Base-by-base conservation (phyloP, 768 basidiomycete genomes). In the Rubroboletus pulcherrimus region DNA sequence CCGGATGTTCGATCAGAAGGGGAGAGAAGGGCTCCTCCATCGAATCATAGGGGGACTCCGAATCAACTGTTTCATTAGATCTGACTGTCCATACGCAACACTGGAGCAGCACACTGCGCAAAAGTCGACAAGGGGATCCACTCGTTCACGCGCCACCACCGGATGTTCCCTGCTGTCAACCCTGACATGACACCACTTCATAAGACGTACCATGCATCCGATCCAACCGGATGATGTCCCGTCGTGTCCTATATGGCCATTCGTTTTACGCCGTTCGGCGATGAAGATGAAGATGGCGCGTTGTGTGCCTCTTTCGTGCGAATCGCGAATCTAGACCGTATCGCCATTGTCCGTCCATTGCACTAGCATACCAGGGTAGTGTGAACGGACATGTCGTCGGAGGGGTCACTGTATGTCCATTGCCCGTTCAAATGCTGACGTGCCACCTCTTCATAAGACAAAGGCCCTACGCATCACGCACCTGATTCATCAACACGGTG, bases 121-220 rank as follows among this genome's bases (percentile, higher is more conserved):
- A 17, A 34, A 33, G 31, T 34, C 17, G 42, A 51, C 50, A 51
- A 51, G 50, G 41, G 50, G 49, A 49, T 30, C 26, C 49, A 30
- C 26, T 37, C 17, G 33, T 26, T 49, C 34, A 39, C n/a, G 49
- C 49, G 26, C 39, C 37, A 29, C 49, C 7, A 37, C n/a, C 26
- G 14, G 49, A 50, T n/a, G 38, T 39, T 37, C 37, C 49, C 29
- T 44, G 40, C 7, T 26, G 9, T 51, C 33, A 46, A 46, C 51
- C 51, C 51, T 49, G 44, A 49, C 26, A 35, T 34, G 44, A 29
- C 33, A 30, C 17, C 40, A 12, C 51, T 52, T 52, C 51, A 52
- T 49, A 10, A 52, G 44, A 49, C 26, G 26, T 49, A 49, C 51
- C 44, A 52, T 21, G 31, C 44, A n/a, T 19, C n/a, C 24, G 34